Percentiles rank a stretch among this genome's conserved stretches.
phyloP scores from a whole-genome alignment of 2,329 filamentous ascomycete genomes.

The Phyllosticta paracitricarpa region DNA sequence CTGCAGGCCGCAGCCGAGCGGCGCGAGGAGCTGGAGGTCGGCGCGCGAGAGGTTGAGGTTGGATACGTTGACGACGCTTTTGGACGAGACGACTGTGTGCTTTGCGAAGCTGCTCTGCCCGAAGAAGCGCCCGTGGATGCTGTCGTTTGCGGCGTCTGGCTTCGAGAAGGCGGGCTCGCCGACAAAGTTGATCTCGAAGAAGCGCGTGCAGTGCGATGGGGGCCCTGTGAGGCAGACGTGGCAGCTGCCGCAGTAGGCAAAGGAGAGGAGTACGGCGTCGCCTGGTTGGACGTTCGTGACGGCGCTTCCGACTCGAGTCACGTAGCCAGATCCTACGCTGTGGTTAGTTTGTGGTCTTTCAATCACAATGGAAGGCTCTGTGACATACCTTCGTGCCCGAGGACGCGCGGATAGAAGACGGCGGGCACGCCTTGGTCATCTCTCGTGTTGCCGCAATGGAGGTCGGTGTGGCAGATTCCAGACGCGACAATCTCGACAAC shows the following conservation, averaged over 20 bases:
- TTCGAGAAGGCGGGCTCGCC: slow-evolving; percentile 4
- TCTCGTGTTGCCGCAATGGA: slow-evolving; percentile 31
- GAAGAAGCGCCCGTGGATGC: slow-evolving; percentile 35
- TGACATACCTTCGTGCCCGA: slow-evolving; percentile 41
- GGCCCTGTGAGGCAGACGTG: slow-evolving; percentile 6
- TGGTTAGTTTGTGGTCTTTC: neutral
- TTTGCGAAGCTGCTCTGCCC: slow-evolving; percentile 38
- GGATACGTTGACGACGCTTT: slow-evolving; percentile 33
- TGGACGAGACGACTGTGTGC: slow-evolving; percentile 30
- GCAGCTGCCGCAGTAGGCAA: slow-evolving; percentile 5
- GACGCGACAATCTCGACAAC: slow-evolving; percentile 43
- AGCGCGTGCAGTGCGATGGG: slow-evolving; percentile 7
- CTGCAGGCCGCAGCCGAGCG: slow-evolving; percentile 38
- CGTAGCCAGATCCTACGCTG: slow-evolving; percentile 31
- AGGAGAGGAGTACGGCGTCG: slow-evolving; percentile 33
- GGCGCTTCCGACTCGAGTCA: slow-evolving; percentile 30
- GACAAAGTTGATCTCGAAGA: slow-evolving; percentile 8
- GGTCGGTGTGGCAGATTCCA: slow-evolving; percentile 45
- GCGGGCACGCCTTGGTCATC: slow-evolving; percentile 15
- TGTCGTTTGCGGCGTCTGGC: neutral
- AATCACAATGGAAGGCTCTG: neutral
- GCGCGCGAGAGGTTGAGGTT: slow-evolving; percentile 26
- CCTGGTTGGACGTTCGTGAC: slow-evolving; percentile 31
- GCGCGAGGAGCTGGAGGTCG: slow-evolving; percentile 33
- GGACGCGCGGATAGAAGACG: slow-evolving; percentile 35